Conservation (phyloP, 2,329 filamentous ascomycete genomes). For the Parastagonospora avenae region DNA sequence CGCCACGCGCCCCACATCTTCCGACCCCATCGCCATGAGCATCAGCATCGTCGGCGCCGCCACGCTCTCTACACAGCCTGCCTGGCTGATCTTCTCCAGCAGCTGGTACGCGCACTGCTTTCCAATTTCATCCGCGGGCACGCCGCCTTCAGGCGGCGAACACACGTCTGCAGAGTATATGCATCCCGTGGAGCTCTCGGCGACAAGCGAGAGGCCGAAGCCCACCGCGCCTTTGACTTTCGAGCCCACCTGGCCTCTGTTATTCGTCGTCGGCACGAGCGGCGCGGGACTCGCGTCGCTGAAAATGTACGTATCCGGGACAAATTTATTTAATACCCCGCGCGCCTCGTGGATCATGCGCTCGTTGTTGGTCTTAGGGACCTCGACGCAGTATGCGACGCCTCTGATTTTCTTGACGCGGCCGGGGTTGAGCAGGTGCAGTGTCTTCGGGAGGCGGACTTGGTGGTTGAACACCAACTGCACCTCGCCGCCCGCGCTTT, state of each 20-base stretch:
- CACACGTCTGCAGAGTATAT: conserved; percentile 86
- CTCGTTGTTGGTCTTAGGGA: conserved; percentile 89
- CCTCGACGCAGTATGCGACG: conserved; percentile 91
- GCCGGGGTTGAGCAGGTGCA: conserved; percentile 84
- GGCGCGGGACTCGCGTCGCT: conserved; percentile 68
- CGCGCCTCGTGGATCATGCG: conserved; percentile 92
- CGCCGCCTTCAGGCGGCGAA: conserved; percentile 75
- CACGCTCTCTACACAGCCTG: conserved; percentile 77
- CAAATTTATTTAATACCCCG: conserved; percentile 80
- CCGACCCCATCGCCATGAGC: conserved; percentile 97
- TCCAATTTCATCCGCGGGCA: conserved; percentile 88
- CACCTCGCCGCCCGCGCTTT: conserved; percentile 87
- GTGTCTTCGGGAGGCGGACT: conserved; percentile 88
- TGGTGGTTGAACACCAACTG: conserved; percentile 93
- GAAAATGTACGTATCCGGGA: conserved; percentile 88
- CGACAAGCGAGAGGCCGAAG: conserved; percentile 88
- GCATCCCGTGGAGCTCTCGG: conserved; percentile 86
- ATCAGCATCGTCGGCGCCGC: conserved; percentile 77
- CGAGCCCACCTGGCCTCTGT: conserved; percentile 64
- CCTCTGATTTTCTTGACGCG: conserved; percentile 87
- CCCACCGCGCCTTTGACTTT: conserved; percentile 75
- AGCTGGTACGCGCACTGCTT: conserved; percentile 87
- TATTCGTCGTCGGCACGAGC: conserved; percentile 65
- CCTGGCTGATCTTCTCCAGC: conserved; percentile 78
- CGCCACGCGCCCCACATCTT: conserved; percentile 88